These are phyloP conservation scores for Metschnikowia kofuensis DNA, from an alignment of 805 yeast species.

Conservation along the genomic window DNA sequence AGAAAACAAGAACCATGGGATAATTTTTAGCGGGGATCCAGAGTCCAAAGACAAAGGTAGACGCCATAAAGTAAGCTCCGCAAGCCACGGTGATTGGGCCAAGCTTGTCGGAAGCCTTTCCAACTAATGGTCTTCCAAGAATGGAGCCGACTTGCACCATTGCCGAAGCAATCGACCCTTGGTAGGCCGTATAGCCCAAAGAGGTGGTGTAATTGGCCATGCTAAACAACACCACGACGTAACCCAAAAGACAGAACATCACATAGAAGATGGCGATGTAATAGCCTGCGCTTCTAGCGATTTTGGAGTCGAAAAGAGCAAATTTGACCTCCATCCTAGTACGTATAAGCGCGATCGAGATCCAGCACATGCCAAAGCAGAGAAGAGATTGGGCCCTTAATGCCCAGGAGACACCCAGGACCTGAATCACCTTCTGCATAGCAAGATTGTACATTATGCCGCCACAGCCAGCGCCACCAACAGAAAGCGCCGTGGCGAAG, in stretches of 20 bases:
- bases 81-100: slow-evolving; percentile 50
- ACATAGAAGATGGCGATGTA: slow-evolving; percentile 42
- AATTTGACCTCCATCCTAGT: slow-evolving; percentile 23
- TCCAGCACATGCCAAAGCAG: slow-evolving; percentile 14
- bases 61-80: slow-evolving; percentile 23
- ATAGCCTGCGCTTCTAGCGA: slow-evolving; percentile 40
- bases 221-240: slow-evolving; percentile 56
- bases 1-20: slow-evolving; percentile 54
- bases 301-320: slow-evolving; percentile 37
- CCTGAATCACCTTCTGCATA: slow-evolving; percentile 36
- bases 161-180: slow-evolving; percentile 58
- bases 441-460: slow-evolving; percentile 48
- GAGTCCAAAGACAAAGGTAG: slow-evolving; percentile 33
- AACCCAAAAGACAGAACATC: slow-evolving; percentile 55
- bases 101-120: slow-evolving; percentile 45
- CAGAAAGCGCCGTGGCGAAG: slow-evolving; percentile 47
- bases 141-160: slow-evolving; percentile 58
- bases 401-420: slow-evolving; percentile 46
- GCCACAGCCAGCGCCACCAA: slow-evolving; percentile 51
- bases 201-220: slow-evolving; percentile 59
- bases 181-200: slow-evolving; percentile 51
- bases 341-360: slow-evolving; percentile 15
- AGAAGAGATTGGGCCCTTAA: slow-evolving; percentile 39
- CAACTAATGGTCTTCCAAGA: slow-evolving; percentile 55
- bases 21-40: slow-evolving; percentile 46